These are phyloP conservation scores for Capsicum chinense DNA, from an alignment of 257 asterid species.

Conservation along the genomic window DNA sequence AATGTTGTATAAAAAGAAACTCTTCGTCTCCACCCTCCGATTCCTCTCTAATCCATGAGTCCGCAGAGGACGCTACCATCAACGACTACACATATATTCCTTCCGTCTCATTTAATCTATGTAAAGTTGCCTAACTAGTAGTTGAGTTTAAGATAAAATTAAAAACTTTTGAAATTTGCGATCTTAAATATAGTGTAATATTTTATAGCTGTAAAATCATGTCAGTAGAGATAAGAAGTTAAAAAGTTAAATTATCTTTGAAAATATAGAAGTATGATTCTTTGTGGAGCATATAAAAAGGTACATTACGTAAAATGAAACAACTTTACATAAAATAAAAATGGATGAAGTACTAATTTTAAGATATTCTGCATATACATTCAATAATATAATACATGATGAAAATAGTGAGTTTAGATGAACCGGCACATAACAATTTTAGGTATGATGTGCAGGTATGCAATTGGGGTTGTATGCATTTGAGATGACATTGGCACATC, in stretches of 20 bases:
- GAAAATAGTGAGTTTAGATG: neutral
- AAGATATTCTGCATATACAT: no score
- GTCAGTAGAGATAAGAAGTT: neutral
- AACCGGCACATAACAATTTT: neutral
- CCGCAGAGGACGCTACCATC: conserved; percentile 40
- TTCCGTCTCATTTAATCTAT: no score
- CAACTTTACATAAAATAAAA: no score
- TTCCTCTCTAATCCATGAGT: conserved; percentile 56
- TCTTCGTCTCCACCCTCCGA: conserved; percentile 47
- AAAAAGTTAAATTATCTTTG: neutral
- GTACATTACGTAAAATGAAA: no score
- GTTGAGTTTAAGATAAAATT: no score
- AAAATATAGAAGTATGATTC: no score
- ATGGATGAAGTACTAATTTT: no score
- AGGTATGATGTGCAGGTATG: conserved; percentile 29
- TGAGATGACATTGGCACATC: conserved; percentile 49
- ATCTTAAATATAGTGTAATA: no score
- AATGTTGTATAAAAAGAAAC: conserved; percentile 36
- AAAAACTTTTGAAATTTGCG: no score
- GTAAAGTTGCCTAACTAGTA: no score
- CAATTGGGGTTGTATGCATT: conserved; percentile 49
- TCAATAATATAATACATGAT: neutral
- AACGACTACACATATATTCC: conserved; percentile 49
- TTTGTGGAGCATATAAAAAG: no score
- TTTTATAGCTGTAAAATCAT: no score